Evolutionary conservation across 2,329 filamentous ascomycete genomes (phyloP), one percentile per base, ranked within the genome.

Genomic region (Sporothrix phasma): DNA sequence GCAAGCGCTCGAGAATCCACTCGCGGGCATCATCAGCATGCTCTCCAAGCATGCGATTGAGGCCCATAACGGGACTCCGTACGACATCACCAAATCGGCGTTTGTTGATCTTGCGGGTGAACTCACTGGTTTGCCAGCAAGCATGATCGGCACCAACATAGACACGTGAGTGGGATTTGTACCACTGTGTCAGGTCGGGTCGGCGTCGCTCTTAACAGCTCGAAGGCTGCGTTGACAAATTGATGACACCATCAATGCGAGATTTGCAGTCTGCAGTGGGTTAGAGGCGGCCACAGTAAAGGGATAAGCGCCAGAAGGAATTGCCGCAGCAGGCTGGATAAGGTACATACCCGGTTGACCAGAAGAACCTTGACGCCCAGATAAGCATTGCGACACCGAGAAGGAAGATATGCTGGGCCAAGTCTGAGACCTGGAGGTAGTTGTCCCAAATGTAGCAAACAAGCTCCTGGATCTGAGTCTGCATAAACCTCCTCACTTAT

Each of bases 381-480:
- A 71, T 94, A 96, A 1, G 94, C 90, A 70, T 91, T 88, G n/a
- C 94, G 1, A 96, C 85, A 0, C 94, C 93, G 72, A 99, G 81
- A 24, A 99, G 79, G 72, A 96, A 89, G 17, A 97, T 84, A 61
- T 93, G 85, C 5, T 87, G 85, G 0, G 83, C 80, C 2, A 88
- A 77, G 19, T 89, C 82, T 60, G 87, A 86, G 37, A 89, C 80
- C 78, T 96, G 90, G 22, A 99, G 85, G 72, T 97, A 97, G 72
- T 99, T 99, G 70, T 97, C 92, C 94, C 94, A 99, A 15, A 99
- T 79, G 71, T 96, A 97, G 66, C 83, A 86, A 4, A 93, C 85
- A 11, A 97, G 78, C 66, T 93, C 87, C 67, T 88, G 85, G 0
- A 84, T 86, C 73, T 84, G 83, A 63, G 80, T 78, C 67, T 88